These are phyloP conservation scores for Leccinum barrowsii DNA, from an alignment of 768 basidiomycete genomes.

Conservation along the genomic window DNA sequence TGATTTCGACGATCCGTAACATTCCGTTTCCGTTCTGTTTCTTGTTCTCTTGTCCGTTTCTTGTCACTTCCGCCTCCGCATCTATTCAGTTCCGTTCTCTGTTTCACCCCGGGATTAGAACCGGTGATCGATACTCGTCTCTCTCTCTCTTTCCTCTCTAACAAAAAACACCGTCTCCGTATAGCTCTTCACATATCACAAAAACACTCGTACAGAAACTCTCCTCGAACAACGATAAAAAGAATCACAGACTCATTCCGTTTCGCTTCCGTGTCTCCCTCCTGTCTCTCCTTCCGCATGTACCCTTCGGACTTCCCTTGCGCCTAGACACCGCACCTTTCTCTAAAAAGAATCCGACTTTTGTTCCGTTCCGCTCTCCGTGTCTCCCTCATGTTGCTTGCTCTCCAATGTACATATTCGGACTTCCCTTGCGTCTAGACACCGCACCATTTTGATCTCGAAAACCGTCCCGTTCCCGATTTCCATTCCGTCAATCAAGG, in stretches of 20 bases:
- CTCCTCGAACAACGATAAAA: no score
- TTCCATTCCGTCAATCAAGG: no score
- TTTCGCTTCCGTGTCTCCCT: neutral
- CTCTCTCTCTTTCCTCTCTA: neutral
- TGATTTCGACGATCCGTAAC: neutral
- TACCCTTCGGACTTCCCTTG: no score
- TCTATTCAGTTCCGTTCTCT: neutral
- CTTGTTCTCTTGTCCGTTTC: no score
- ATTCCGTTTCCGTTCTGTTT: neutral
- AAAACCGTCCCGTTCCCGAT: no score
- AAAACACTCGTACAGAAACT: neutral
- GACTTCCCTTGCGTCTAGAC: neutral
- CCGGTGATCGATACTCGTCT: neutral
- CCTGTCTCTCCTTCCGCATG: no score
- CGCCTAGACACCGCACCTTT: no score
- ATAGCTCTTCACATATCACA: neutral
- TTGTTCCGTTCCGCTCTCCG: no score
- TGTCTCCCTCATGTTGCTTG: no score
- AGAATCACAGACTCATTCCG: neutral
- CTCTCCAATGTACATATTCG: no score
- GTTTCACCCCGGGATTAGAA: neutral
- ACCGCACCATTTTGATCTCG: neutral
- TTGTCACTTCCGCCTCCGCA: neutral
- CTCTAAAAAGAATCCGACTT: no score
- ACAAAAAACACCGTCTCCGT: neutral